phyloP scores from a whole-genome alignment of 2,329 filamentous ascomycete genomes.

The Exophiala bonariae region DNA sequence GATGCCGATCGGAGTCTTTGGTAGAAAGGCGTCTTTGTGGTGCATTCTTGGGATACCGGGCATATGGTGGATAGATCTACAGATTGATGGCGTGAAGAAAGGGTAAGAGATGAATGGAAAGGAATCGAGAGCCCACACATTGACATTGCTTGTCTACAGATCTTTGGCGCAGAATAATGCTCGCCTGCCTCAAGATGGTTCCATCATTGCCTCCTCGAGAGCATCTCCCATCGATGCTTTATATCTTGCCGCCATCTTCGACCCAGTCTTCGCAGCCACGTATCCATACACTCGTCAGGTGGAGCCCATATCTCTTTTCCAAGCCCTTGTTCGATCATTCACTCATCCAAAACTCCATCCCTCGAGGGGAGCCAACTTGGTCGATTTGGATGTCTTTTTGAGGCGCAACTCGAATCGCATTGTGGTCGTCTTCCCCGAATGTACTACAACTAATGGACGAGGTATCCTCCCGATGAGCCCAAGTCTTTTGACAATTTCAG shows the following conservation, averaged over 20 bases:
- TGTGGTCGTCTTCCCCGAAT: constrained; percentile 89
- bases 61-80: constrained; percentile 98
- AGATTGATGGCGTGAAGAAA: constrained; percentile 93
- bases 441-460: constrained; percentile 88
- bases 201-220: constrained; percentile 85
- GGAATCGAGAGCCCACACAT: constrained; percentile 4
- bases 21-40: constrained; percentile 86
- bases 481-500: constrained; percentile 67
- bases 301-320: constrained; percentile 71
- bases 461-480: constrained; percentile 84
- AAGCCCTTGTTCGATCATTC: constrained; percentile 74
- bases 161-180: constrained; percentile 70
- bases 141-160: constrained; percentile 35
- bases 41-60: constrained; percentile 82
- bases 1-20: constrained; percentile 67
- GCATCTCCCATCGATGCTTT: constrained; percentile 91
- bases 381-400: constrained; percentile 64
- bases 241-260: constrained; percentile 93
- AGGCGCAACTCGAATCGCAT: constrained; percentile 69
- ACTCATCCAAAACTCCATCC: constrained; percentile 55
- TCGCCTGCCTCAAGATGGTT: constrained; percentile 74
- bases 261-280: constrained; percentile 86
- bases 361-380: constrained; percentile 49
- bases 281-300: constrained; percentile 75
- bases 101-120: constrained; percentile 55